phyloP scores from a whole-genome alignment of 345 rosid genomes.

The Eucalyptus coolabah region DNA sequence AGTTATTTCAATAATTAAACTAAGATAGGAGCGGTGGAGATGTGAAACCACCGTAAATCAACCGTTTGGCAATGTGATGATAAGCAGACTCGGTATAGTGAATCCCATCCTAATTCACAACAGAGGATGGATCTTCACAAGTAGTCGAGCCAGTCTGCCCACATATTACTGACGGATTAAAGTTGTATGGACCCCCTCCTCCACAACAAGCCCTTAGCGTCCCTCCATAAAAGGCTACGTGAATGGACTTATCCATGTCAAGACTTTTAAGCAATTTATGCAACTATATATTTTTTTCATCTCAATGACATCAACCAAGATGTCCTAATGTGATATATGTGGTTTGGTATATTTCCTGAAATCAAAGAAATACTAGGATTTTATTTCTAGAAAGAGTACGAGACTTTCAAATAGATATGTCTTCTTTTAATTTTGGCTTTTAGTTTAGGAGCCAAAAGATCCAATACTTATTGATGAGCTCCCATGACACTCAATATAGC shows the following conservation, averaged over 20 bases:
- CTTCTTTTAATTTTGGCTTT: neutral
- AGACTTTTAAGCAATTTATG: neutral
- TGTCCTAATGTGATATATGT: neutral
- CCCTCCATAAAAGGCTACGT: slow-evolving; percentile 30
- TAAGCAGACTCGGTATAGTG: slow-evolving; percentile 68
- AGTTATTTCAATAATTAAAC: too few species aligned
- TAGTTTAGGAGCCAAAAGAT: neutral
- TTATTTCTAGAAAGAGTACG: neutral
- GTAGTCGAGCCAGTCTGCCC: slow-evolving; percentile 33
- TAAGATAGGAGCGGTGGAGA: neutral
- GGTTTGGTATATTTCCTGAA: neutral
- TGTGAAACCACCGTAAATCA: slow-evolving; percentile 15
- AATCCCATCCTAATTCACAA: slow-evolving; percentile 58
- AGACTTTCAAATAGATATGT: neutral
- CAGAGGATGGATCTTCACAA: slow-evolving; percentile 26
- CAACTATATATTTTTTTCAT: neutral
- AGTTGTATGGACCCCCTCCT: slow-evolving; percentile 64
- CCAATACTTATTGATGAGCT: too few species aligned
- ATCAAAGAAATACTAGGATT: neutral
- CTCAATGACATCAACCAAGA: neutral
- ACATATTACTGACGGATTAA: slow-evolving; percentile 28
- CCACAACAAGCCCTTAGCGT: slow-evolving; percentile 48
- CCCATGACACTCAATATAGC: too few species aligned
- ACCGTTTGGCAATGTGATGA: slow-evolving; percentile 16
- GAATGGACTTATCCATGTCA: neutral